phyloP scores from a whole-genome alignment of 1,284 basidiomycete genomes.

The Trametes versicolor region DNA sequence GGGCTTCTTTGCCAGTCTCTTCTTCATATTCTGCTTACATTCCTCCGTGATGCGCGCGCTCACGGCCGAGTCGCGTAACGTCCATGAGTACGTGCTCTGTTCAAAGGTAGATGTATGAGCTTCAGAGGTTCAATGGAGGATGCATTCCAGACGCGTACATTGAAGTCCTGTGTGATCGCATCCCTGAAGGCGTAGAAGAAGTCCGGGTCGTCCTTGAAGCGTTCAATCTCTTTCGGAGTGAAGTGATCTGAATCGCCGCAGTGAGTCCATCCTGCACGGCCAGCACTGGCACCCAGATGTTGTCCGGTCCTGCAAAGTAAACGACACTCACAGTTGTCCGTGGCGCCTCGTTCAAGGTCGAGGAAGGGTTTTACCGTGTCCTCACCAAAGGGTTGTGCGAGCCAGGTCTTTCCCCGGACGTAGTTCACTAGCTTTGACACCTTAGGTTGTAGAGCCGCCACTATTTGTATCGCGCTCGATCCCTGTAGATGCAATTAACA shows the following conservation, averaged over 20 bases:
- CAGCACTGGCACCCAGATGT: neutral
- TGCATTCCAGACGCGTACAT: constrained; percentile 48
- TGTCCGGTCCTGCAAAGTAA: neutral
- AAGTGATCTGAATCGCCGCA: constrained; percentile 52
- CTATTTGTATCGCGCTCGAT: constrained; percentile 72
- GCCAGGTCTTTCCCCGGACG: constrained; percentile 71
- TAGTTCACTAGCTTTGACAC: constrained; percentile 64
- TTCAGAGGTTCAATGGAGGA: neutral
- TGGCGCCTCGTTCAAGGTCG: constrained; percentile 43
- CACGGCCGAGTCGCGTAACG: constrained; percentile 53
- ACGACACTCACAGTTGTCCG: constrained; percentile 53
- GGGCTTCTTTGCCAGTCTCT: constrained; percentile 63
- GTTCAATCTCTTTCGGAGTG: constrained; percentile 61
- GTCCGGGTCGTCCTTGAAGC: constrained; percentile 55
- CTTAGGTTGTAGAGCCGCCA: constrained; percentile 64
- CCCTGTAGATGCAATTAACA: constrained; percentile 51
- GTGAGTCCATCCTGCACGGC: neutral
- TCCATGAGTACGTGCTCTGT: constrained; percentile 58
- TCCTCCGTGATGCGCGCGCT: constrained; percentile 49
- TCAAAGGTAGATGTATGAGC: neutral
- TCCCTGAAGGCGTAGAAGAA: constrained; percentile 62
- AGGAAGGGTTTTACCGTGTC: constrained; percentile 51
- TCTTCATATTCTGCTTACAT: constrained; percentile 54
- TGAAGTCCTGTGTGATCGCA: constrained; percentile 61
- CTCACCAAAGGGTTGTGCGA: constrained; percentile 58